Base-by-base conservation (phyloP, 2,329 filamentous ascomycete species). In the Keithomyces neogunnii region DNA sequence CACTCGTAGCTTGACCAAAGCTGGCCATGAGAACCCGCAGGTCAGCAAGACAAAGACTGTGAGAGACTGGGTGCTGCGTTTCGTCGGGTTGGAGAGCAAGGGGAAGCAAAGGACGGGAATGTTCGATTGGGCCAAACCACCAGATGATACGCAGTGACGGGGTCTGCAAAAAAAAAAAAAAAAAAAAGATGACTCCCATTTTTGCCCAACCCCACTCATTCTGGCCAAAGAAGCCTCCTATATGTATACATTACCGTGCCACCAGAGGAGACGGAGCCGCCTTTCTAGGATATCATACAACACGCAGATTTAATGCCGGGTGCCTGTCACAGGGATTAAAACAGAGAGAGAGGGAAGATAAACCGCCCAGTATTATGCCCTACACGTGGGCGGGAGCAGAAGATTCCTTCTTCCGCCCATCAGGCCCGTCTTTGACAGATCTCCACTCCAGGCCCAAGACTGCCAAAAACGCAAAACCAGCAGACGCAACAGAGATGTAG, bases 61-160 rank as follows among this genome's bases (percentile, higher is more conserved):
- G 36, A 81, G 79, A 58, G 80, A 86, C 56, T 96, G 90, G 90
- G 80, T 89, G 7, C 66, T 83, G 52, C 72, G 74, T 38, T 93
- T 92, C 66, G 82, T 95, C 4, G 74, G 73, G 3, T 62, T 62
- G 2, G 70, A 67, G 45, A 45, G 58, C 5, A 40, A 19, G 5
- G 54, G 48, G 6, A 59, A 29, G 7, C 57, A 50, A 31, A 56
- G 35, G 13, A 49, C 31, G 36, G 31, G 51, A 6, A 7, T 47
- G 51, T 29, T 54, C 56, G 38, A 55, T 26, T 73, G 69, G 70
- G 69, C 72, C 52, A 60, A 53, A 26, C 69, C 68, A n/a, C 70
- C 70, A 1, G 65, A 71, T 47, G 69, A 73, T 52, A 69, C 70
- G 47, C 69, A 71, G 48, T 70, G 26, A 55, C 19, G 19, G 19